Percentiles rank a stretch among this genome's conserved stretches.
Evolutionary conservation across 176 grass and related monocot genomes (phyloP).

Genomic region (Oryza punctata): DNA sequence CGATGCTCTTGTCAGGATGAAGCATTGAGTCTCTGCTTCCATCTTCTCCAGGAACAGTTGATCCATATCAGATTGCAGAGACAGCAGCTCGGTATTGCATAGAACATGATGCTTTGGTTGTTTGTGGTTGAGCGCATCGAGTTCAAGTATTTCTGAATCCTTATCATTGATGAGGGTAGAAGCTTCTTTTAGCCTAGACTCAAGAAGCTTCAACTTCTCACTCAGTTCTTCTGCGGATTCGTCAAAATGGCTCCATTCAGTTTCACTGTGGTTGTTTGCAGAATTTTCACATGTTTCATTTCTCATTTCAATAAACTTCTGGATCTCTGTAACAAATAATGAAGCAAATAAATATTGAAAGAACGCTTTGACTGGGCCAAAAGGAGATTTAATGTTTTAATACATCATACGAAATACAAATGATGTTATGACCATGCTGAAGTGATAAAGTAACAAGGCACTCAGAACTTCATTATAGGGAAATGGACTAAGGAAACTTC

Average conservation of each 20-base stretch:
- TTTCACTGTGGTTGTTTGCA: slow-evolving; percentile 43
- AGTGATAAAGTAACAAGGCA: slow-evolving; percentile 24
- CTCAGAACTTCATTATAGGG: neutral
- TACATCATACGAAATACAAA: slow-evolving; percentile 13
- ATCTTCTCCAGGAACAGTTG: slow-evolving; percentile 71
- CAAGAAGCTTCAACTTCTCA: slow-evolving; percentile 57
- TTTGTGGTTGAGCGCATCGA: slow-evolving; percentile 43
- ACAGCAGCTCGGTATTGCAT: slow-evolving; percentile 19
- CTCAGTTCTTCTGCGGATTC: slow-evolving; percentile 46
- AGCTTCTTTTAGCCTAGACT: slow-evolving; percentile 60
- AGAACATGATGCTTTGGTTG: neutral
- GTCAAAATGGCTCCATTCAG: slow-evolving; percentile 43
- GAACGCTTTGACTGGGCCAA: slow-evolving; percentile 17
- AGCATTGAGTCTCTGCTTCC: slow-evolving; percentile 68
- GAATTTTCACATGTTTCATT: slow-evolving; percentile 44
- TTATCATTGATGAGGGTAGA: slow-evolving; percentile 33
- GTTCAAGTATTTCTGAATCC: slow-evolving; percentile 58
- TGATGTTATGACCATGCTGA: neutral
- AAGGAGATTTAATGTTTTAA: slow-evolving; percentile 18
- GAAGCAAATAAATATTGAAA: slow-evolving; percentile 17
- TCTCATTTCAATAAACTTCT: slow-evolving; percentile 63
- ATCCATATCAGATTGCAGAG: slow-evolving; percentile 59
- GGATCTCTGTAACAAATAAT: slow-evolving; percentile 66
- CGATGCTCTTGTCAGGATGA: slow-evolving; percentile 72
- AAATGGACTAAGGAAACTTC: slow-evolving; percentile 31